These are phyloP conservation scores for Apophysomyces variabilis DNA, from an alignment of 371 early-diverging fungal genomes.

Conservation along the genomic window DNA sequence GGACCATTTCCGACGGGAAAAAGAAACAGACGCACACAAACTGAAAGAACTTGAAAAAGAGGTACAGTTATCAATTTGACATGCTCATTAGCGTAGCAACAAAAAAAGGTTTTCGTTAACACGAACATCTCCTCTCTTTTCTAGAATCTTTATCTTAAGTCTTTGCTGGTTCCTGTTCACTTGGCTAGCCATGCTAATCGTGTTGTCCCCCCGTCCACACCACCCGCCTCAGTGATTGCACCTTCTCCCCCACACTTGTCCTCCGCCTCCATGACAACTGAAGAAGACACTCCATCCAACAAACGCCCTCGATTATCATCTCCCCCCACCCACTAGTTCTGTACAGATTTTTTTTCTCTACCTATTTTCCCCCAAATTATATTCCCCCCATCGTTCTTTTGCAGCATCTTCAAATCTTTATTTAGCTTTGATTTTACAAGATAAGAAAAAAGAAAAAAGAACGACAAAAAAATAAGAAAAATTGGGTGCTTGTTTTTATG, in stretches of 20 bases:
- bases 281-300: background rate
- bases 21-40: conserved; percentile 37
- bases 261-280: background rate
- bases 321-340: background rate
- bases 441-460: background rate
- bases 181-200: background rate
- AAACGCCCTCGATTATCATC: background rate
- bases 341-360: background rate
- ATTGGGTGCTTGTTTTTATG: conserved; percentile 1
- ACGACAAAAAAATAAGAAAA: background rate
- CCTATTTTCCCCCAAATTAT: no score
- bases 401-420: background rate
- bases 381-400: no score
- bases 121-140: background rate
- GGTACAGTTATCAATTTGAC: conserved; percentile 13
- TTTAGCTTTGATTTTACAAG: conserved; percentile 1
- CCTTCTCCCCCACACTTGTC: conserved; percentile 1
- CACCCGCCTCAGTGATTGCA: conserved; percentile 8
- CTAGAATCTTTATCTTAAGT: background rate
- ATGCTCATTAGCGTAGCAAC: background rate
- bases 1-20: conserved; percentile 39
- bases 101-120: background rate
- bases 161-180: background rate
- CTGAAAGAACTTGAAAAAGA: conserved; percentile 44
- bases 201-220: background rate